Evolutionary conservation across 371 early-diverging fungal genomes (phyloP), one percentile per base, ranked within the genome.

Genomic region (Syncephalastrum monosporum): DNA sequence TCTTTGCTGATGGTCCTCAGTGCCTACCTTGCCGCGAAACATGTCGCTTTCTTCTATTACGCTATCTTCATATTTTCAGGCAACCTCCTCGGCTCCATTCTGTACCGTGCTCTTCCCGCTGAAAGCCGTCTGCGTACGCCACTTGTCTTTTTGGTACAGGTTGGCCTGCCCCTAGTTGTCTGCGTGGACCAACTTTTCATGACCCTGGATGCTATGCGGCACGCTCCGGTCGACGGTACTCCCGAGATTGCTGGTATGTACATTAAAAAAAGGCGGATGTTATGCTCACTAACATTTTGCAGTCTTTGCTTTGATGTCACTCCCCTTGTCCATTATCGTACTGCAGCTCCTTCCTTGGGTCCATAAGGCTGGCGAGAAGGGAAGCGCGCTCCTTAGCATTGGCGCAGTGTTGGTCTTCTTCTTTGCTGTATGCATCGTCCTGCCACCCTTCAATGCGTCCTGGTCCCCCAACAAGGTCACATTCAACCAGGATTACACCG

Each of bases 141-240:
- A 54, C 14, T 60, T 44, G 64, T 72, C 29, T 59, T 73, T 62
- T 38, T 76, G 53, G 42, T 63, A 50, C 81, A 77, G 63, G 54
- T 67, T 19, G 42, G 65, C 41, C 29, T 82, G n/a, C 82, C 83
- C 5, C 60, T 73, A 33, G 47, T 68, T 7, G 59, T 82, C 2
- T 64, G 82, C 60, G 38, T 81, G 12, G 79, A 82, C 57, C 53
- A 71, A 16, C 45, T 60, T 5, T 77, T 74, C n/a, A 47, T 84
- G 53, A 47, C 61, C 14, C 76, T 84, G 74, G 77, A 77, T 48
- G 71, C 82, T 14, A 68, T 82, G 75, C 72, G 80, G 41, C 82
- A 82, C 54, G 64, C 80, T 4, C 75, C 81, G 10, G 81, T 74
- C 8, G 85, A 84, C 53, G 85, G 85, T 19, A 80, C 85, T 0